Evolutionary conservation across 805 yeast species (phyloP), one percentile per base, ranked within the genome.

Genomic region (Wickerhamomyces xylosicus): DNA sequence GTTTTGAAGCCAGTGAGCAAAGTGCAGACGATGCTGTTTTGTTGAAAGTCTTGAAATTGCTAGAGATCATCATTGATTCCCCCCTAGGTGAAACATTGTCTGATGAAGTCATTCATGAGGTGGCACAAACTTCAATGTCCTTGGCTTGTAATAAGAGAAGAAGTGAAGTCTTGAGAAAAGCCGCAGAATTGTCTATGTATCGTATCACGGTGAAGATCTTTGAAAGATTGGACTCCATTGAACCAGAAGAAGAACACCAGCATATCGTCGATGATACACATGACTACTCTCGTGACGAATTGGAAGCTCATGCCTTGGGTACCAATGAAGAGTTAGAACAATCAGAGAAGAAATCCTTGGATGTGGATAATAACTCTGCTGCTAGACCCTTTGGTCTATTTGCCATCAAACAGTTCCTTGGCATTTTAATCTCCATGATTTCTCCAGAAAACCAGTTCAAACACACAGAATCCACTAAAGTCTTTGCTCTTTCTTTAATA

Each of bases 1-100:
- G 95, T 35, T 92, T 92, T 56, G 97, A 92, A 64, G 95, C 95
- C 2, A 82, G 92, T 0, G 96, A 89, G 54, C 95, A 86, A 56
- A 72, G 81, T 28, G 81, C 85, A 33, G 97, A 92, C 61, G 98
- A 92, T 56, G 84, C 94, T 0, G 90, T 92, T 3, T 64, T 92
- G 35, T 68, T 90, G 37, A 85, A 85, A 53, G 95, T 92, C 17
- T 72, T 92, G 45, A 67, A 81, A 34, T 64, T 90, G 19, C 65
- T 90, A 49, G 90, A 86, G 47, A 57, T 62, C 18, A 69, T 89
- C 14, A 69, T 87, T 14, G 66, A 69, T 17, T 75, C 89, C n/a
- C 70, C 71, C 1, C 63, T 79, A 34, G 81, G 90, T 19, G 69
- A 67, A 20, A 52, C 74, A n/a, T 62, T 90, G 33, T 75, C 90